Base-by-base conservation (phyloP, 2,329 filamentous ascomycete genomes). In the Phaeosphaeria sp. region DNA sequence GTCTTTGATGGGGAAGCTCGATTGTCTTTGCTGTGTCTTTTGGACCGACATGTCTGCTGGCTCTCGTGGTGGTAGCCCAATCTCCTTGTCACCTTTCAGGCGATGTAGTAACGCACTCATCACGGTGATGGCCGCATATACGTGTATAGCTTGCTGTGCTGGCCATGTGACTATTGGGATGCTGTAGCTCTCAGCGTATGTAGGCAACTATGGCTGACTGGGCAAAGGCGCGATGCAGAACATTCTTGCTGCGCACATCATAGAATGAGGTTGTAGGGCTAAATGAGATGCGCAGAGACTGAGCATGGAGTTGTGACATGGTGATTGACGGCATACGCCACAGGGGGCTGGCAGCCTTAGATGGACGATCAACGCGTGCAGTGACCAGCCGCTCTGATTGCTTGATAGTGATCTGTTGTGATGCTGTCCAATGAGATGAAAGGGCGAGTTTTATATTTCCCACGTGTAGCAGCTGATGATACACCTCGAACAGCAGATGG, bases 1-100 rank as follows among this genome's bases (percentile, higher is more conserved):
- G 51, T 73, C 70, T 52, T 63, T 64, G 42, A 62, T 53, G 4
- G 54, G 42, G 9, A 48, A 49, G 15, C 55, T 64, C 7, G 62
- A 58, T 44, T 48, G 52, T 62, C 54, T 60, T 55, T 60, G 54
- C 50, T 58, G 54, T 44, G 44, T 49, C 17, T 20, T 18, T 25
- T 27, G 36, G 2, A 50, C 23, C 48, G 44, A 44, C 1, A 46
- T 41, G n/a, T 49, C 52, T 47, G 52, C 17, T 17, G 41, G 36
- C 22, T 41, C 50, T 36, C 52, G 41, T 23, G 46, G 54, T 15
- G 47, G 42, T 47, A 55, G 30, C 56, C 5, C 44, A 54, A 20
- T 41, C 44, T 41, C 43, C 33, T 36, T 51, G 50, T 46, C 47
- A 52, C 21, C 30, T 15, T 13, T 36, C 5, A 64, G 43, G 39